Evolutionary conservation across 2,329 filamentous ascomycete species (phyloP), one percentile per base, ranked within the genome.

Genomic region (Torrubiellomyces zombiae): DNA sequence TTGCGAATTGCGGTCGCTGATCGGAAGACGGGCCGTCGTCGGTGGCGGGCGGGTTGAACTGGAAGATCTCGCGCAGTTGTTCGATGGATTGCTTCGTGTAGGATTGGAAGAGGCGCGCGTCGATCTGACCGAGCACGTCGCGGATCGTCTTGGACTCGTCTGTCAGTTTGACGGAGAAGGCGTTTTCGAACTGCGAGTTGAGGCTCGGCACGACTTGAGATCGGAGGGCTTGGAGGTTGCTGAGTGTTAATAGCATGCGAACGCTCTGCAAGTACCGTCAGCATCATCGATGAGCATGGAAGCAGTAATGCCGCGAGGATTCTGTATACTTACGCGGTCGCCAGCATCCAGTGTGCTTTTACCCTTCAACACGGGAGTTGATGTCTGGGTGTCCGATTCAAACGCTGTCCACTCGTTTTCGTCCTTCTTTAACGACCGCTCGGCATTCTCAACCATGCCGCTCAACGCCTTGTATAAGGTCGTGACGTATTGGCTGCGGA

Each of bases 391-490:
- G n/a, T n/a, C n/a, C n/a, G n/a, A n/a, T n/a, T n/a, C n/a, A n/a
- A n/a, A n/a, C n/a, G 58, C 55, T 0, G 57, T 63, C 67, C 67
- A 72, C 28, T 70, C 65, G 30, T 71, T 65, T 22, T 75, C 71
- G 1, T 67, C 56, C 37, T 69, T 71, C 37, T 73, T 68, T 9
- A 72, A 49, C 3, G 74, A 66, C 29, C 72, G 71, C 51, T 95
- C 83, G 3, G 89, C 86, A 48, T 93, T 95, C 51, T 95, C 89
- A 1, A 98, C 83, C 72, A 98, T 86, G 13, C 86, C 89, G 39
- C 81, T 91, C 18, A 98, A 56, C 6, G 82, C 82, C 48, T 92
- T 92, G 52, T 95, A 95, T 21, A 98, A 56, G 29, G 85, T 93
- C 6, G 77, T 83, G 10, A 93, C 83, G 43, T 98, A 98, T 43